phyloP scores from a whole-genome alignment of 2,329 filamentous ascomycete species.

The Fusarium scirpi region DNA sequence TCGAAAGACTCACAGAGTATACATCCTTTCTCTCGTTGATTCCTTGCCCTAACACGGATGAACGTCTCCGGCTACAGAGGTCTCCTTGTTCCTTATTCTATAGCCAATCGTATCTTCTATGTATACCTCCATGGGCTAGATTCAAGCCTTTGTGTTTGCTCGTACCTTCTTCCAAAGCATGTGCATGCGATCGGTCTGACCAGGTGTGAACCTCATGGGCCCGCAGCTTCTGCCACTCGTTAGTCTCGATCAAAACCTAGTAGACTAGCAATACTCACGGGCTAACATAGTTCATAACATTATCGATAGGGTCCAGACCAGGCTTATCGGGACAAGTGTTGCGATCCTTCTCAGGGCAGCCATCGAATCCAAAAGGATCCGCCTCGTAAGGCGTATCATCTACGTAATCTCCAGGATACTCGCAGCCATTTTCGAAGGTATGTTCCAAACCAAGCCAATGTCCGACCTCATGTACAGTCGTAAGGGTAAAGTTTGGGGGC shows the following conservation, averaged over 20 bases:
- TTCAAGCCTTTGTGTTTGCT: not conserved
- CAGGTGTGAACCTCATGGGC: conserved; percentile 11
- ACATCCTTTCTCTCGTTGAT: not conserved
- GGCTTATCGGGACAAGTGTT: conserved; percentile 26
- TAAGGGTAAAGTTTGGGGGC: not conserved
- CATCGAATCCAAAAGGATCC: not conserved
- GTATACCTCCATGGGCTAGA: not conserved
- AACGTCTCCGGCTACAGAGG: not conserved
- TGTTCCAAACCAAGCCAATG: conserved; percentile 33
- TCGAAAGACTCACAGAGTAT: not conserved
- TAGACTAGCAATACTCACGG: not conserved
- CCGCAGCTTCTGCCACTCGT: conserved; percentile 2
- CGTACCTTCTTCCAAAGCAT: conserved; percentile 27
- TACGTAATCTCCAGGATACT: conserved; percentile 25
- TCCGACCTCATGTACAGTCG: conserved; percentile 21
- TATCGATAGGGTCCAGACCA: conserved; percentile 20
- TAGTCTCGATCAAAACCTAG: not conserved
- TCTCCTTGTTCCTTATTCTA: fast-evolving
- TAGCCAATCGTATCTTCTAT: fast-evolving
- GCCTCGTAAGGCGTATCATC: conserved; percentile 26
- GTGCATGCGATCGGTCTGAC: conserved; percentile 29
- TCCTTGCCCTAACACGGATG: fast-evolving
- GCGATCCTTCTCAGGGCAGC: not conserved
- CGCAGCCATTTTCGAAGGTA: conserved; percentile 27
- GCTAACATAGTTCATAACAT: conserved; percentile 21